phyloP scores from a whole-genome alignment of 2,329 filamentous ascomycete genomes.

The Sphaerulina populicola region DNA sequence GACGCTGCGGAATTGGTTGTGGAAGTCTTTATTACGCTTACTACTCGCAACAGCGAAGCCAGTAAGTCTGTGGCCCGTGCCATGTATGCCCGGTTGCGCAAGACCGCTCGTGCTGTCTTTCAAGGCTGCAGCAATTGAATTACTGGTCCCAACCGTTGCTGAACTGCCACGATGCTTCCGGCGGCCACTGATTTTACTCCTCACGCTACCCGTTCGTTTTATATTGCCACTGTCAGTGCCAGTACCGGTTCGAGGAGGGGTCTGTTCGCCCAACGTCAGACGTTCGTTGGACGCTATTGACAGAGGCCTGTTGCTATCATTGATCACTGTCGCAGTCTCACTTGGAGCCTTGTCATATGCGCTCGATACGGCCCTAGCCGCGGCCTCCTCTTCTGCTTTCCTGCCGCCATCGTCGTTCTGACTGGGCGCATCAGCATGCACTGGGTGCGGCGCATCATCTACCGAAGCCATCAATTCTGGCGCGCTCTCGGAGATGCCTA shows the following conservation, averaged over 20 bases:
- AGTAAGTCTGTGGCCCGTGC: conserved; percentile 66
- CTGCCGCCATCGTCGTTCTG: conserved; percentile 46
- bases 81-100: conserved; percentile 52
- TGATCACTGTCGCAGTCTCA: conserved; percentile 28
- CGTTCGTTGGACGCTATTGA: conserved; percentile 36
- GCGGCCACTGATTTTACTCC: conserved; percentile 46
- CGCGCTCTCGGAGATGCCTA: conserved; percentile 61
- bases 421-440: conserved; percentile 6
- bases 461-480: conserved; percentile 49
- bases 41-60: conserved; percentile 95
- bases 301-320: conserved; percentile 31
- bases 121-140: conserved; percentile 63
- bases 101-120: conserved; percentile 61
- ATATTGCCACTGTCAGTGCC: conserved; percentile 45
- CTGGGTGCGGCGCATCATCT: conserved; percentile 22
- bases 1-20: conserved; percentile 87
- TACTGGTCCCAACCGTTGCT: conserved; percentile 53
- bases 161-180: conserved; percentile 77
- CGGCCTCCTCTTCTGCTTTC: conserved; percentile 52
- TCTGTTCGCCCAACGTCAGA: conserved; percentile 47
- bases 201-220: conserved; percentile 46
- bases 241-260: conserved; percentile 57
- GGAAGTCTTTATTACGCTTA: conserved; percentile 92
- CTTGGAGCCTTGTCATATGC: conserved; percentile 46
- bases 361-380: conserved; percentile 52